These are phyloP conservation scores for Aspergillus alliaceus DNA, from an alignment of 2,329 filamentous ascomycete species.

Conservation along the genomic window DNA sequence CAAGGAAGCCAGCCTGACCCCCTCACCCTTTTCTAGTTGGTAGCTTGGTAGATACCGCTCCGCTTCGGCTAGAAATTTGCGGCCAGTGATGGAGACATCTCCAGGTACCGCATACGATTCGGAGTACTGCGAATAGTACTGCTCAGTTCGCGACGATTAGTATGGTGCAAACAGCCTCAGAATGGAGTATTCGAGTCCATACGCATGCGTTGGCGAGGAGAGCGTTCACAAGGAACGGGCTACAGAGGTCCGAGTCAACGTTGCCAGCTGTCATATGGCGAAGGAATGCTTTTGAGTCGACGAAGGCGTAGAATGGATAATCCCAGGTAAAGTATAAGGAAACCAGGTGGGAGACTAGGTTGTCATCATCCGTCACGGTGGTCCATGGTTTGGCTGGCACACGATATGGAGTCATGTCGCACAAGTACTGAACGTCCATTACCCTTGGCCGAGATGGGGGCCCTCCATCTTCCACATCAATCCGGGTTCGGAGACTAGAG, in stretches of 20 bases:
- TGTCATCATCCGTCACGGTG: conserved; percentile 70
- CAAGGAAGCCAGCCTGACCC: conserved; percentile 19
- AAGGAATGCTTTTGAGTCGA: conserved; percentile 72
- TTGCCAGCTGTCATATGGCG: conserved; percentile 44
- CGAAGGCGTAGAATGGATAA: conserved; percentile 82
- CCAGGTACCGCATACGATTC: conserved; percentile 26
- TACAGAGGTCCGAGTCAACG: conserved; percentile 69
- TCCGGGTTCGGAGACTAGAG: no score
- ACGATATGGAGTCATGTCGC: background rate
- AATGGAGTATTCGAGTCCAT: no score
- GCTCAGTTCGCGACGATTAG: no score
- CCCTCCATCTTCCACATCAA: background rate
- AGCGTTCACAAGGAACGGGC: conserved; percentile 78
- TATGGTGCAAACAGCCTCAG: no score
- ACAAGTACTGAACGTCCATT: background rate
- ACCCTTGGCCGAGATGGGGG: background rate
- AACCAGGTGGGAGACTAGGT: conserved; percentile 76
- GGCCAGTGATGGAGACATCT: conserved; percentile 26
- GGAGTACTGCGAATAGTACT: conserved; percentile 30
- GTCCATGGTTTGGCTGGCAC: conserved; percentile 64
- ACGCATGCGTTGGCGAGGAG: conserved; percentile 62
- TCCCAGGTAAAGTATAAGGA: conserved; percentile 95
- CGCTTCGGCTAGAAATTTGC: conserved; percentile 27
- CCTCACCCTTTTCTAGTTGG: conserved; percentile 11
- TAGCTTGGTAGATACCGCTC: conserved; percentile 19